A percentile compares a stretch with the other conserved stretches of the same genome.
phyloP scores from a whole-genome alignment of 2,329 filamentous ascomycete species.

The Aspergillus hortae region DNA sequence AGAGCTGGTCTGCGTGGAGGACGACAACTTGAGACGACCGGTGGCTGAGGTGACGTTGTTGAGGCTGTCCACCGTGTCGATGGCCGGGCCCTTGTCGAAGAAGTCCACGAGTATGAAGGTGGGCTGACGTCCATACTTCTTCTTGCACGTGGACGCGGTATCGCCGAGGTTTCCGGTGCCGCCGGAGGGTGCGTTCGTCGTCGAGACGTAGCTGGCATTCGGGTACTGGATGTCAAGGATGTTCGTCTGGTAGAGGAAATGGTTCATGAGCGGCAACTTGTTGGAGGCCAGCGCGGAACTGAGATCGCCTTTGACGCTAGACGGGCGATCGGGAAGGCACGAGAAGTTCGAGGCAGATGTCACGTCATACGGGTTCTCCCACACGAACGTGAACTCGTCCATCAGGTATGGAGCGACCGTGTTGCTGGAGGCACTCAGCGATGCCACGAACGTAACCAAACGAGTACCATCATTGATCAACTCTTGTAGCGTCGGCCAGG shows the following conservation, averaged over 20 bases:
- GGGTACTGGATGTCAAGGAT: slow-evolving; percentile 57
- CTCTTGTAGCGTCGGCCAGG: slow-evolving; percentile 69
- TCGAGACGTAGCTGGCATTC: slow-evolving; percentile 56
- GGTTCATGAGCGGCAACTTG: slow-evolving; percentile 72
- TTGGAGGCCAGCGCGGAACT: slow-evolving; percentile 52
- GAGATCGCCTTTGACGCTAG: slow-evolving; percentile 46
- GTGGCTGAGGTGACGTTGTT: slow-evolving; percentile 54
- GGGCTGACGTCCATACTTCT: slow-evolving; percentile 61
- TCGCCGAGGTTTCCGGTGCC: slow-evolving; percentile 51
- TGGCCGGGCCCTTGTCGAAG: slow-evolving; percentile 67
- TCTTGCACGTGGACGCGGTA: slow-evolving; percentile 50
- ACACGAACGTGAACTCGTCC: slow-evolving; percentile 51
- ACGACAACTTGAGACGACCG: slow-evolving; percentile 39
- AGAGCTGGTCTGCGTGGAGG: slow-evolving; percentile 21
- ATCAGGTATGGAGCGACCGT: slow-evolving; percentile 41
- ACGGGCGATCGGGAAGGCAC: slow-evolving; percentile 67
- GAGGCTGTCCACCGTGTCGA: slow-evolving; percentile 65
- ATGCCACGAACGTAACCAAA: slow-evolving; percentile 67
- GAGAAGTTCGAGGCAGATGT: slow-evolving; percentile 62
- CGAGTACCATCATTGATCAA: slow-evolving; percentile 65
- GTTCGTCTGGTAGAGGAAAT: slow-evolving; percentile 64
- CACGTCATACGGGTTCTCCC: slow-evolving; percentile 70
- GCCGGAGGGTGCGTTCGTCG: slow-evolving; percentile 63
- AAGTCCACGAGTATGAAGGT: slow-evolving; percentile 77
- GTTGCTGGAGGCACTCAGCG: slow-evolving; percentile 32